Base-by-base conservation (phyloP, 2,329 filamentous ascomycete species). In the Lecanicillium sp. region DNA sequence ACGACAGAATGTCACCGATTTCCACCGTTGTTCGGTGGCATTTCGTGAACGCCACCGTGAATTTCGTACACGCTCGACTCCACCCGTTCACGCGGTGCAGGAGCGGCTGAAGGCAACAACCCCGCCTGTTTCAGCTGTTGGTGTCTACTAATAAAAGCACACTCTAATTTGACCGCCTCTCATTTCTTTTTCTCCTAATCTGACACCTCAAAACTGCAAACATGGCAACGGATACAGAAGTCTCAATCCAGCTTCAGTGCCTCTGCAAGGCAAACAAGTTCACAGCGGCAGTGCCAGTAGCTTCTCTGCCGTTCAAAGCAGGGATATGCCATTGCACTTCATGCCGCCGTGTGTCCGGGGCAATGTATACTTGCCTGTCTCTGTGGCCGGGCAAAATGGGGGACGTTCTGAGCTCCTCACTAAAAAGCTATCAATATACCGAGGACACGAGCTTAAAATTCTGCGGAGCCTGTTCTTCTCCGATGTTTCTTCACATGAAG, bases 301-400 rank as follows among this genome's bases (percentile, higher is more conserved):
- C 60, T 4, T 43, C 50, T 3, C 57, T 71, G 4, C 69, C 69
- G 3, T 55, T 74, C 4, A 40, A 50, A 29, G 63, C 56, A 1
- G 47, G 50, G 12, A 55, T 53, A 40, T 74, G 71, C 51, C 69
- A 73, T 52, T 73, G 70, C 56, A 53, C 53, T 29, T 69, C 68
- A 5, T 73, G 70, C 50, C 63, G 69, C 2, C 66, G 64, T 41
- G 27, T 56, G 13, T 66, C 63, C 0, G 69, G 69, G 17, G 60
- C 57, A 1, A 49, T 74, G n/a, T 65, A 68, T 48, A 56, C 56
- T 6, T 51, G 49, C 17, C 50, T 51, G n/a, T 37, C 52, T 1
- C 22, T 39, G 3, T 72, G 68, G 68, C 63, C 62, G 1, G 55
- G 56, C 11, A 44, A 57, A 17, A 36, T 48, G 10, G 44, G 48